Evolutionary conservation across 805 yeast genomes (phyloP), one percentile per base, ranked within the genome.

Genomic region (Martiniozyma abietophila): DNA sequence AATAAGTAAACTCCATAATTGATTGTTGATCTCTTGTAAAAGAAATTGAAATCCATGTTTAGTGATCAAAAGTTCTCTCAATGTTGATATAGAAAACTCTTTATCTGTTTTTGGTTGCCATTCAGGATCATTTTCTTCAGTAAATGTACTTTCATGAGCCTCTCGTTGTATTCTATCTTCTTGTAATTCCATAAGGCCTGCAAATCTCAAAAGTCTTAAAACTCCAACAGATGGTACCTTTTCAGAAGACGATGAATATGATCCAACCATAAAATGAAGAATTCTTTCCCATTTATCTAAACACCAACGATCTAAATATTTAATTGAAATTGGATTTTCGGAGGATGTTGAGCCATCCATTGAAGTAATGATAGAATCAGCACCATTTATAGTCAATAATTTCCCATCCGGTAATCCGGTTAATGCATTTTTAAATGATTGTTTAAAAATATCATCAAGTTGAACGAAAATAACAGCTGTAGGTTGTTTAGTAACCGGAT

Each of bases 221-320:
- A 89, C 96, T 12, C 89, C 88, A n/a, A 70, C 68, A 31, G 88
- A 78, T 3, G 96, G 95, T 9, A 30, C 22, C 15, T 21, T 18
- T 9, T 19, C 16, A 3, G 72, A 61, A 12, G 65, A 68, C 8
- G 71, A 65, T 29, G 78, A 60, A 33, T 83, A 82, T 0, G 96
- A 84, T 2, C 97, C 96, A 28, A 92, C 99, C 97, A 92, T 89
- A 61, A 80, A 92, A 64, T 92, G 97, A 47, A 92, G 64, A 46
- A 92, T 89, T 6, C 84, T 74, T 53, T 92, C 99, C 98, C 98
- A 92, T 51, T 81, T 85, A 29, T 69, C 71, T 6, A 85, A 70
- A 10, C 96, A 94, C 58, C 85, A 88, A 25, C 65, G 64, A 45
- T 84, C 94, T 31, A 89, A 62, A 47, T 78, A 80, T 24, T 66